Evolutionary conservation across 2,329 filamentous ascomycete species (phyloP), one percentile per base, ranked within the genome.

Genomic region (Aspergillus quadrilineatus): DNA sequence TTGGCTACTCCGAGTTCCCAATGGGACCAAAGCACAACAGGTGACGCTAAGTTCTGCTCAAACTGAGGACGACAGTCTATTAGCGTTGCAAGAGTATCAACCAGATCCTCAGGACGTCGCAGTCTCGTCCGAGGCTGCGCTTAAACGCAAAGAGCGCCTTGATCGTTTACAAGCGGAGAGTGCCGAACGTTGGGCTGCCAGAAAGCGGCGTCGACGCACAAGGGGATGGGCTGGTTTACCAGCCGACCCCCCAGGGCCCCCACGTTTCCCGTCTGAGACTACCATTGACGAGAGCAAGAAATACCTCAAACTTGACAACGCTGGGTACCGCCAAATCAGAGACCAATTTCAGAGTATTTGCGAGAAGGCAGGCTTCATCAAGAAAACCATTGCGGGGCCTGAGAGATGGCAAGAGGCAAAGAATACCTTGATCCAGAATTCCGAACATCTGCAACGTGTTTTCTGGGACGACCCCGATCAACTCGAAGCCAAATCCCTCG

Each of bases 241-340:
- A 12, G 82, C 87, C 37, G 87, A 90, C 67, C 84, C 85, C 6
- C 82, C 86, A 1, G 85, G 86, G 4, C 84, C 86, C 17, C 86
- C 88, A 12, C 84, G 90, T 22, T 94, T 91, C 61, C 89, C 89
- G 1, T 93, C 89, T 0, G 90, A 94, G 71, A 92, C 88, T 10
- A 92, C 89, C 0, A 83, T 94, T 57, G 87, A 90, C 62, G 89
- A 93, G 72, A 87, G 88, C 67, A 90, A 91, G 67, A 80, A 80
- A 10, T 88, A 86, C 57, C 77, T 95, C 29, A 78, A 76, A 37
- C 77, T 95, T 34, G 83, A 88, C 65, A 83, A 81, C 48, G 72
- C 79, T 1, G 75, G 82, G 42, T 94, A 94, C 69, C 80, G 80
- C 32, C 75, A 83, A 57, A 72, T 90, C 14, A 83, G 90, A 30